Evolutionary conservation across 352 stramenopile genomes (phyloP).

Genomic region (Aphanomyces euteiches): DNA sequence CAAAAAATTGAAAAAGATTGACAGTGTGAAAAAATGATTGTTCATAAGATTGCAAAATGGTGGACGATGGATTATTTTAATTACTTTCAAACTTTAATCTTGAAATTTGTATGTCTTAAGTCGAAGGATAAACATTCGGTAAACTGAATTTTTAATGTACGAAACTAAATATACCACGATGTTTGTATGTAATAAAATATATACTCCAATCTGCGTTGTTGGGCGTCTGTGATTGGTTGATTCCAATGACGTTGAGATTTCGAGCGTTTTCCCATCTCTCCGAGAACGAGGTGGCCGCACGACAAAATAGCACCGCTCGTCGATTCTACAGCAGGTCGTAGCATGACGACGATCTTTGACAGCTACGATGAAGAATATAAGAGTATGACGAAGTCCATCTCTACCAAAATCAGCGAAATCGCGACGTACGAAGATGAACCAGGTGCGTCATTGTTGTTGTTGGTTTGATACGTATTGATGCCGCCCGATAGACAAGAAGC

Average conservation of each 20-base stretch:
- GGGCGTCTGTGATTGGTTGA: constrained; percentile 11
- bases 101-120: background rate
- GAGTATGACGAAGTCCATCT: constrained; percentile 78
- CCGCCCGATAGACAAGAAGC: constrained; percentile 69
- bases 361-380: constrained; percentile 87
- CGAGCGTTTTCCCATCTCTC: constrained; percentile 20
- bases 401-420: constrained; percentile 85
- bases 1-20: too few species aligned
- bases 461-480: background rate
- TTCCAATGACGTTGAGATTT: constrained; percentile 25
- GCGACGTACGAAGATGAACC: constrained; percentile 79
- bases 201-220: background rate
- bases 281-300: background rate
- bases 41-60: background rate
- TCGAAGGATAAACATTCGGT: background rate
- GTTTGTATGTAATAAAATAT: constrained; percentile 9
- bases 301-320: background rate
- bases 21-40: background rate
- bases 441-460: constrained; percentile 36
- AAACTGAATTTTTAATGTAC: constrained; percentile 3
- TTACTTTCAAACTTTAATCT: too few species aligned
- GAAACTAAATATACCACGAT: constrained; percentile 6
- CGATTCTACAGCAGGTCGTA: constrained; percentile 10
- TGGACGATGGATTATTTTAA: too few species aligned
- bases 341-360: constrained; percentile 86